Percentiles rank a stretch among this genome's conserved stretches.
These are phyloP conservation scores for Sphaerobolus stellatus DNA, from an alignment of 1,284 basidiomycete species.

Conservation along the genomic window DNA sequence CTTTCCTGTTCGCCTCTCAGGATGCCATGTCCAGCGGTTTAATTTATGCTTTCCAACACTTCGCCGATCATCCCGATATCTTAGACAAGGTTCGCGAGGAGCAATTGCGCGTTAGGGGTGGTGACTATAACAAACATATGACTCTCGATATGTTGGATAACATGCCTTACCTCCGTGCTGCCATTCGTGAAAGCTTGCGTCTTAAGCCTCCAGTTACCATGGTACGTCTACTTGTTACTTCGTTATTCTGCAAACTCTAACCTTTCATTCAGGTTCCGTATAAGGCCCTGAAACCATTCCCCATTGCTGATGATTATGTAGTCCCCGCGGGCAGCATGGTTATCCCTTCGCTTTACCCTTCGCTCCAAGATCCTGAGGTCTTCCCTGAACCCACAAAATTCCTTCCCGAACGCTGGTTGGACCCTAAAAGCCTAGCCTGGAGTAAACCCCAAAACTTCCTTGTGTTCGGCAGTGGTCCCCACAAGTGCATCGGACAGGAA, in stretches of 20 bases:
- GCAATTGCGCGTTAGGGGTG: conserved; percentile 81
- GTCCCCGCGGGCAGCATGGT: conserved; percentile 92
- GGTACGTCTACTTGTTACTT: conserved; percentile 47
- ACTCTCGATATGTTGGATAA: conserved; percentile 89
- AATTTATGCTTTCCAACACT: conserved; percentile 94
- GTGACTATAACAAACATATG: conserved; percentile 77
- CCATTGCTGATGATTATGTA: conserved; percentile 86
- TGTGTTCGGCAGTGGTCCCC: conserved; percentile 93
- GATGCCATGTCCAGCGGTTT: conserved; percentile 96
- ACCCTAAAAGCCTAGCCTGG: conserved; percentile 78
- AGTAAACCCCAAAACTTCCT: conserved; percentile 92
- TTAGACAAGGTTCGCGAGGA: conserved; percentile 90
- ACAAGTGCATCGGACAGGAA: conserved; percentile 91
- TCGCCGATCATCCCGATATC: conserved; percentile 90
- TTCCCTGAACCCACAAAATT: conserved; percentile 88
- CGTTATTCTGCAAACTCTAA: conserved; percentile 11
- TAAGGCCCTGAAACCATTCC: conserved; percentile 85
- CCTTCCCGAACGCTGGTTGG: conserved; percentile 91
- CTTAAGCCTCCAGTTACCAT: conserved; percentile 91
- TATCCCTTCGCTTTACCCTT: conserved; percentile 96
- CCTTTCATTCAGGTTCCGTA: conserved; percentile 77
- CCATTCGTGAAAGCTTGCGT: conserved; percentile 91
- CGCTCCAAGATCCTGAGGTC: conserved; percentile 85
- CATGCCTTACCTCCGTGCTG: conserved; percentile 91
- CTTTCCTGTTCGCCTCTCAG: conserved; percentile 97